These are phyloP conservation scores for Olyra latifolia DNA, from an alignment of 176 grass and related monocot species.

Conservation along the genomic window DNA sequence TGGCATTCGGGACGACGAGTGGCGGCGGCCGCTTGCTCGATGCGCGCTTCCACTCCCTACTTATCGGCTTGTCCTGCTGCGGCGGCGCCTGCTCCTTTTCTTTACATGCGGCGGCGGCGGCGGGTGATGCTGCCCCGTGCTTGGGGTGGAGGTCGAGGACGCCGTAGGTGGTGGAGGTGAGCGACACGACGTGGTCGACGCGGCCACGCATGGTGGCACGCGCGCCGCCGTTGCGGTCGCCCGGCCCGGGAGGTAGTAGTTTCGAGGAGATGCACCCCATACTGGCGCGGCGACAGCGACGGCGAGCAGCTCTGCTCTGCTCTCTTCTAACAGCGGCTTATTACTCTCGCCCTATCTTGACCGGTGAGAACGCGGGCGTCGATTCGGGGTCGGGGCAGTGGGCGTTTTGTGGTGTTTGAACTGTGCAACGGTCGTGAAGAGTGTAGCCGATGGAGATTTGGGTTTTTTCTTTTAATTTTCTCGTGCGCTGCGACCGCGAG, in stretches of 20 bases:
- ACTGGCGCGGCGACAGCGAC: background rate
- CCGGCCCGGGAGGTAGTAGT: constrained; percentile 60
- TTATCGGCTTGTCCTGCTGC: constrained; percentile 64
- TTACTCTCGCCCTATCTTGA: constrained; percentile 21
- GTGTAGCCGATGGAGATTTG: constrained; percentile 22
- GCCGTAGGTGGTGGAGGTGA: constrained; percentile 93
- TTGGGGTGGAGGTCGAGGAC: constrained; percentile 67
- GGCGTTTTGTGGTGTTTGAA: constrained; percentile 45
- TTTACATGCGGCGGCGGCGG: background rate
- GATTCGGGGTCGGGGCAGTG: background rate
- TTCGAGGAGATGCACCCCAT: constrained; percentile 99
- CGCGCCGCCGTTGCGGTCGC: constrained; percentile 28
- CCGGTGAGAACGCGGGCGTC: background rate
- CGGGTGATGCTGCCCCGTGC: background rate
- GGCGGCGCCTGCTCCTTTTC: constrained; percentile 15
- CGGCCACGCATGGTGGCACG: constrained; percentile 44
- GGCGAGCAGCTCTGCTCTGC: background rate
- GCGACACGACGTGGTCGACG: constrained; percentile 78
- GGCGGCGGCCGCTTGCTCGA: constrained; percentile 44
- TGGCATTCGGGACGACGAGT: constrained; percentile 44
- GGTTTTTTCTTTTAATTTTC: constrained; percentile 32
- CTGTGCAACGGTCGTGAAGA: constrained; percentile 54
- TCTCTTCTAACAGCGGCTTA: background rate
- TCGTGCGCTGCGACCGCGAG: constrained; percentile 15
- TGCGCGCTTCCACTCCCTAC: constrained; percentile 54